Conservation (phyloP, 1,284 basidiomycete genomes). For the Tylopilus orsonianus region DNA sequence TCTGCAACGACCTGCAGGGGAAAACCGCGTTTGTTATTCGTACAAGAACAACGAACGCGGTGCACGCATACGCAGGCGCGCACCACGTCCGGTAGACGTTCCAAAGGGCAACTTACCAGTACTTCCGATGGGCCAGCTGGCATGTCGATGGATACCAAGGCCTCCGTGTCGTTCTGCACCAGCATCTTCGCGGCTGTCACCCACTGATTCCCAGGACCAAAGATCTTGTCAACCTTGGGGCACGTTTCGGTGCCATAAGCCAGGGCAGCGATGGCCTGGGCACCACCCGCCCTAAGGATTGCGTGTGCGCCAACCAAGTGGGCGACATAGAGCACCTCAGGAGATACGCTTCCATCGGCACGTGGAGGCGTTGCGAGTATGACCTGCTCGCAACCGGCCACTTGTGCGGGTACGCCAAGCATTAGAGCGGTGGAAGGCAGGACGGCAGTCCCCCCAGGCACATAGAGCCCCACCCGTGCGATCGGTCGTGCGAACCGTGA, state of each 20-base stretch:
- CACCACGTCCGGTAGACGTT: slow-evolving; percentile 13
- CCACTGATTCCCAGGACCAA: slow-evolving; percentile 99
- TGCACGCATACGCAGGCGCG: slow-evolving; percentile 20
- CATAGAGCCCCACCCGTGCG: slow-evolving; percentile 93
- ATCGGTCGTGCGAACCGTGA: slow-evolving; percentile 93
- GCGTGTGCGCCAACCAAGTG: slow-evolving; percentile 84
- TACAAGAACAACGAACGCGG: slow-evolving; percentile 39
- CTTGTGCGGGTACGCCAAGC: slow-evolving; percentile 97
- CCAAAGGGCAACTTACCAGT: slow-evolving; percentile 61
- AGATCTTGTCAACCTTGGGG: slow-evolving; percentile 99
- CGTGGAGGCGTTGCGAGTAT: slow-evolving; percentile 95
- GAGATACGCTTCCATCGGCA: slow-evolving; percentile 85
- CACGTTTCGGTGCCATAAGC: slow-evolving; percentile 95
- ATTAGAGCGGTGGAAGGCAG: slow-evolving; percentile 97
- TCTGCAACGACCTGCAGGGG: slow-evolving; percentile 85
- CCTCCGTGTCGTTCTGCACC: slow-evolving; percentile 98
- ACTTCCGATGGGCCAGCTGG: slow-evolving; percentile 98
- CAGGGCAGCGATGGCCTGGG: slow-evolving; percentile 95
- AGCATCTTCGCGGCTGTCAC: slow-evolving; percentile 99
- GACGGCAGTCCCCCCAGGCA: slow-evolving; percentile 96
- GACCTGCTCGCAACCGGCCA: slow-evolving; percentile 91
- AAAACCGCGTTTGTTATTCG: slow-evolving; percentile 37
- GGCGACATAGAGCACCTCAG: slow-evolving; percentile 95
- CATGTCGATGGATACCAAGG: slow-evolving; percentile 97
- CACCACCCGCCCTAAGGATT: slow-evolving; percentile 92